phyloP scores from a whole-genome alignment of 805 yeast species.

The Ogataea chonburiensis region DNA sequence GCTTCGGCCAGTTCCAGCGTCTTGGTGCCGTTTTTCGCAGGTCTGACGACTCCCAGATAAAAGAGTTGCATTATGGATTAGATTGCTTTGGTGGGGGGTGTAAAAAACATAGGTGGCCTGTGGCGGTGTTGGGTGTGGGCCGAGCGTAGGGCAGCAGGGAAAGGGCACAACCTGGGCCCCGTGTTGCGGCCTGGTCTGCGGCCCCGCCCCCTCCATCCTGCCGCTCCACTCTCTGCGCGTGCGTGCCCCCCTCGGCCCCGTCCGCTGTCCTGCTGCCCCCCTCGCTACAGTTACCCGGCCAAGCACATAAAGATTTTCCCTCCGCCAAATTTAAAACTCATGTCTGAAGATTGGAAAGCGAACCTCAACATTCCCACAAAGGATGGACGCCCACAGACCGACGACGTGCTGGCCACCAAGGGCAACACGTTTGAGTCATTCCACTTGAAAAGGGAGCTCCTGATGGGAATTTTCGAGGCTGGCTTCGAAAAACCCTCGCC shows the following conservation, averaged over 20 bases:
- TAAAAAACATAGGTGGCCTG: constrained; percentile 1
- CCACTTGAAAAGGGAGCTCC: constrained; percentile 82
- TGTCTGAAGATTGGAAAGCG: constrained; percentile 66
- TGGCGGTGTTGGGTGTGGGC: too few relatives aligned
- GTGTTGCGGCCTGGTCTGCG: too few relatives aligned
- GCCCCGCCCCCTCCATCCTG: too few relatives aligned
- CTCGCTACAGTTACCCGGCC: constrained; percentile 16
- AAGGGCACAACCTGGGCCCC: too few relatives aligned
- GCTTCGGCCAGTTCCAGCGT: constrained; percentile 78
- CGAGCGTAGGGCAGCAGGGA: too few relatives aligned
- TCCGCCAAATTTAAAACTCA: constrained; percentile 10
- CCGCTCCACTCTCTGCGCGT: too few relatives aligned
- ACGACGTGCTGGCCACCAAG: constrained; percentile 88
- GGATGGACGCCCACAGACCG: constrained; percentile 95
- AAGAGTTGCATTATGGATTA: constrained; percentile 70
- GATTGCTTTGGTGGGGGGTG: constrained; percentile 13
- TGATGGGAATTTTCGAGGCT: constrained; percentile 98
- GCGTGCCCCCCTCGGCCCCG: too few relatives aligned
- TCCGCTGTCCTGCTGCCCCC: too few relatives aligned
- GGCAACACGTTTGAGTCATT: constrained; percentile 92
- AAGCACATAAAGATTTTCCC: constrained; percentile 11
- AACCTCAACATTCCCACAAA: constrained; percentile 72
- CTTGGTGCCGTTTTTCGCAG: constrained; percentile 45
- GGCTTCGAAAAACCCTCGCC: constrained; percentile 99
- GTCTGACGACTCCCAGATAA: constrained; percentile 83